phyloP scores from a whole-genome alignment of 2,329 filamentous ascomycete genomes.

The Hypoxylon sp. region DNA sequence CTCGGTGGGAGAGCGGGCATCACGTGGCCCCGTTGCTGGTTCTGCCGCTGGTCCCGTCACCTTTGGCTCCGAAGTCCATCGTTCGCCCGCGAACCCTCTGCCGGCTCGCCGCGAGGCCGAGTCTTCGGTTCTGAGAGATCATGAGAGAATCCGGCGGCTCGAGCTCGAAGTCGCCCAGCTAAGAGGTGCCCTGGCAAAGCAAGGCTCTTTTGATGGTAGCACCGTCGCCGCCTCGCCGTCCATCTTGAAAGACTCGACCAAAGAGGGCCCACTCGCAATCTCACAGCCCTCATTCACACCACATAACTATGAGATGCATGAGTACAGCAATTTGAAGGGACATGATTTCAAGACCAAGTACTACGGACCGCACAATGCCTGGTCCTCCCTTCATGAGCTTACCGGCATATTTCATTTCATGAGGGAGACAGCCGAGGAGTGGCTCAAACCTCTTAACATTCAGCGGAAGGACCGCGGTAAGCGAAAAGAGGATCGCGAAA shows the following conservation, averaged over 20 bases:
- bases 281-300: conserved; percentile 47
- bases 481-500: conserved; percentile 61
- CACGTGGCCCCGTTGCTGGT: conserved; percentile 56
- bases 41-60: conserved; percentile 54
- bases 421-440: conserved; percentile 68
- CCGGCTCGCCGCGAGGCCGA: conserved; percentile 47
- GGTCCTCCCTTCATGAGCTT: conserved; percentile 65
- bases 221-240: conserved; percentile 58
- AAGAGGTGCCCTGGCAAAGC: conserved; percentile 59
- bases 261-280: conserved; percentile 48
- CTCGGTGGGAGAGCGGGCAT: conserved; percentile 55
- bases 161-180: conserved; percentile 67
- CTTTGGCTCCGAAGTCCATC: conserved; percentile 46
- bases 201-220: conserved; percentile 59
- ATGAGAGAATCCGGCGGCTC: conserved; percentile 65
- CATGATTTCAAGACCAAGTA: conserved; percentile 68
- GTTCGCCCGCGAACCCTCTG: conserved; percentile 43
- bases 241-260: conserved; percentile 54
- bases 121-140: conserved; percentile 52
- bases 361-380: conserved; percentile 67
- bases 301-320: conserved; percentile 45
- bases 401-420: conserved; percentile 66
- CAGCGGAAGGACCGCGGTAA: conserved; percentile 64
- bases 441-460: conserved; percentile 65
- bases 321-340: conserved; percentile 65